Evolutionary conservation across 805 yeast species (phyloP), one percentile per base, ranked within the genome.

Genomic region (Wickerhamiella musiphila): DNA sequence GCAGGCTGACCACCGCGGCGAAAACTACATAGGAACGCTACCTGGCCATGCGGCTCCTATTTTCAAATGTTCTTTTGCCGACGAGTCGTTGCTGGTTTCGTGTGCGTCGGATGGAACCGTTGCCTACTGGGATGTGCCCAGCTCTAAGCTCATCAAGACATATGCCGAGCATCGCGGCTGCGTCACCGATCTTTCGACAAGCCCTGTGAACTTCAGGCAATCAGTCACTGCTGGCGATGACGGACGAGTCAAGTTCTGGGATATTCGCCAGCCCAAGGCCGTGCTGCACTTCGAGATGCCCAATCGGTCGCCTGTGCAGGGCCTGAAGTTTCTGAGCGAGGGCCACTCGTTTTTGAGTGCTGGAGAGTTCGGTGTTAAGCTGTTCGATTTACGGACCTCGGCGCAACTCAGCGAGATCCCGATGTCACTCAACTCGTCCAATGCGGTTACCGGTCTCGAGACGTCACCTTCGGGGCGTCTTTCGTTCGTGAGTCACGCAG

Each of bases 171-270:
- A 28, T 12, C 5, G 14, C 8, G 30, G 23, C 6, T 13, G 23
- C 3, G 30, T 28, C 10, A 17, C 17, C 13, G 16, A 15, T 8
- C 8, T 17, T 5, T 6, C 24, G 12, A 18, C 8, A 15, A 17
- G 14, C 18, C 23, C 30, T 5, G 14, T 5, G 5, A 19, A 23
- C 4, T 3, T 9, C 4, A 10, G 7, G 6, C 3, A 5, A 9
- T 13, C 12, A n/a, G 30, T 23, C 15, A 28, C 16, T 12, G 30
- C 19, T 5, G 21, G 23, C 4, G 30, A 28, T 18, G 30, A 28
- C n/a, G 30, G 30, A 10, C 23, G n/a, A 6, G 10, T 28, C 23
- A 28, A 28, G 17, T 10, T 28, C 16, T 28, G 30, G 30, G 30
- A 28, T 13, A 19, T 8, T 3, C 22, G 30, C 16, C 30, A 28